Base-by-base conservation (phyloP, 2,329 filamentous ascomycete species). In the Stachybotrys elegans region DNA sequence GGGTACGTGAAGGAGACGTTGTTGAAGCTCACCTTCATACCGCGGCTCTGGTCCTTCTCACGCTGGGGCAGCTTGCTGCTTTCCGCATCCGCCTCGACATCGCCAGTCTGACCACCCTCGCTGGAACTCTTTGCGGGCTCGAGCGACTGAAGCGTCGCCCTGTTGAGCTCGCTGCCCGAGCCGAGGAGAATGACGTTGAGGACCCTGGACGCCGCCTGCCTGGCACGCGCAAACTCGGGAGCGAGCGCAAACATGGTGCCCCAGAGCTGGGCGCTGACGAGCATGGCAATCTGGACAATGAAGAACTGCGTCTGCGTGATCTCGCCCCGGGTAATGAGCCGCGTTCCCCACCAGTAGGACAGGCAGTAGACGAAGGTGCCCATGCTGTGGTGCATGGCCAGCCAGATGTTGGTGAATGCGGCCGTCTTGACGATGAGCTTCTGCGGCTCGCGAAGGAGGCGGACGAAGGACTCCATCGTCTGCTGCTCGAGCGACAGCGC, bases 321-420 rank as follows among this genome's bases (percentile, higher is more conserved):
- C 44, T 78, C 67, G 5, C 85, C 84, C 34, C 75, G 71, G 42
- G 82, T 75, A 47, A 90, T 86, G 49, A 81, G 79, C 53, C 79
- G 83, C 0, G 84, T 76, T 4, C 86, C 86, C 84, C 86, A 91
- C 84, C 85, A 91, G 62, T 88, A 90, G 1, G 84, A 83, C 43
- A 91, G 76, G 0, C 84, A 83, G 55, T 89, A 87, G 21, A 88
- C 78, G 41, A 86, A 72, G 55, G 84, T 85, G 17, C 81, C 77
- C 9, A 76, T 68, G 50, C 73, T 76, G 57, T 81, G 78, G 14
- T 79, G 72, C 27, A 83, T 67, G 3, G 81, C 78, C 7, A 83
- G 71, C 70, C 76, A 82, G 13, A 82, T 58, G 56, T 80, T 83
- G 31, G 75, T 73, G 49, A 70, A 69, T 55, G 69, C 59, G 16